Base-by-base conservation (phyloP, 805 yeast species). In the Wickerhamomyces kurtzmanii region DNA sequence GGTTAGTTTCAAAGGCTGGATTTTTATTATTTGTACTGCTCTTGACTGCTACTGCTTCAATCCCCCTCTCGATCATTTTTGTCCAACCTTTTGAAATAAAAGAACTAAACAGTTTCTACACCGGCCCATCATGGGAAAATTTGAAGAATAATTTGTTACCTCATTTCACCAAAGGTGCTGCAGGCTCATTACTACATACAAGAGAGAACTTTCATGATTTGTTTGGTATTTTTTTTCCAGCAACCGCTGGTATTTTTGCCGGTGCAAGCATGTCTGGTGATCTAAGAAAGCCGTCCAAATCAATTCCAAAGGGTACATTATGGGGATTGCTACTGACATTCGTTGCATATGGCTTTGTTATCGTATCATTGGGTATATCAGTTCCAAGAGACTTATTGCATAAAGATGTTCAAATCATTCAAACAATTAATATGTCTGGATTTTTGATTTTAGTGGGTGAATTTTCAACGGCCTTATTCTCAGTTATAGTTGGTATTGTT, bases 211-310 rank as follows among this genome's bases (percentile, higher is more conserved):
- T 89, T 46, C 72, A 76, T 30, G 80, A 82, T 48, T 55, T 93
- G 38, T 91, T 91, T 67, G 97, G 97, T 4, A 83, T 91, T 24
- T 85, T 91, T 50, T 91, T 91, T 59, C 96, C 98, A 8, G 96
- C 98, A 1, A 89, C 98, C 0, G 96, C 97, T 6, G 99, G 99
- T 32, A 87, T 91, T 16, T 79, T 91, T 53, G 97, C 98, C 3
- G 99, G 99, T 12, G 96, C 98, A 2, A 82, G 94, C 15, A 91
- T 91, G 99, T 85, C 96, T 22, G 97, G 98, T 12, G 96, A 86
- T 42, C 63, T 91, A 37, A 59, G 69, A 31, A 75, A 69, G 31
- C 99, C 99, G 0, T 84, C 96, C 0, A 73, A 70, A 43, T 73
- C 94, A 1, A 91, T 91, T 25, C 98, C 99, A 1, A 66, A 68